These are phyloP conservation scores for Nakaseomyces kungkrabaensis DNA, from an alignment of 1,139 yeast species.

Conservation along the genomic window DNA sequence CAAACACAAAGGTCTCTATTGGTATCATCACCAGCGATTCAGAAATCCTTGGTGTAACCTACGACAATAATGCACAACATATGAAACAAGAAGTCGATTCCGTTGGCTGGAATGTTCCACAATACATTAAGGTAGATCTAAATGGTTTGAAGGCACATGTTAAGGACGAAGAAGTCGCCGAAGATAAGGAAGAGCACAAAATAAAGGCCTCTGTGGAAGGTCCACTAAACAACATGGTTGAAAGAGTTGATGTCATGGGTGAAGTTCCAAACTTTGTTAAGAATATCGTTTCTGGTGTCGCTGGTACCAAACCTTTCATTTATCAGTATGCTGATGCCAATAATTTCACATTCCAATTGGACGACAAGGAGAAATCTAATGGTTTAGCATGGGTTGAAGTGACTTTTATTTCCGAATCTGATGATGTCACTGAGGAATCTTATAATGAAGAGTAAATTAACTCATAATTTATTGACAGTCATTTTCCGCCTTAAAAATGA, in stretches of 20 bases:
- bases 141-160: slow-evolving; percentile 38
- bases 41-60: slow-evolving; percentile 54
- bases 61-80: slow-evolving; percentile 59
- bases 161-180: slow-evolving; percentile 16
- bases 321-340: slow-evolving; percentile 67
- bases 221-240: slow-evolving; percentile 50
- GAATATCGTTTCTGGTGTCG: slow-evolving; percentile 85
- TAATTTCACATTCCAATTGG: slow-evolving; percentile 31
- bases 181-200: slow-evolving; percentile 26
- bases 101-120: slow-evolving; percentile 90
- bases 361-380: slow-evolving; percentile 31
- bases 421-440: slow-evolving; percentile 21
- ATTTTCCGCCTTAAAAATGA: not conserved
- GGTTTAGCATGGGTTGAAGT: slow-evolving; percentile 78
- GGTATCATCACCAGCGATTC: slow-evolving; percentile 65
- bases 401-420: slow-evolving; percentile 52
- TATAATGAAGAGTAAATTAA: slow-evolving; percentile 15
- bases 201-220: slow-evolving; percentile 40
- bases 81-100: slow-evolving; percentile 51
- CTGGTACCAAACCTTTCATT: slow-evolving; percentile 91
- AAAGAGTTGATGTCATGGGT: slow-evolving; percentile 94
- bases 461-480: not conserved
- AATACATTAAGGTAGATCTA: slow-evolving; percentile 49
- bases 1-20: slow-evolving; percentile 66
- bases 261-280: slow-evolving; percentile 93